A percentile compares a stretch with the other conserved stretches of the same genome.
phyloP scores from a whole-genome alignment of 2,329 filamentous ascomycete genomes.

The Ustilaginoidea virens region DNA sequence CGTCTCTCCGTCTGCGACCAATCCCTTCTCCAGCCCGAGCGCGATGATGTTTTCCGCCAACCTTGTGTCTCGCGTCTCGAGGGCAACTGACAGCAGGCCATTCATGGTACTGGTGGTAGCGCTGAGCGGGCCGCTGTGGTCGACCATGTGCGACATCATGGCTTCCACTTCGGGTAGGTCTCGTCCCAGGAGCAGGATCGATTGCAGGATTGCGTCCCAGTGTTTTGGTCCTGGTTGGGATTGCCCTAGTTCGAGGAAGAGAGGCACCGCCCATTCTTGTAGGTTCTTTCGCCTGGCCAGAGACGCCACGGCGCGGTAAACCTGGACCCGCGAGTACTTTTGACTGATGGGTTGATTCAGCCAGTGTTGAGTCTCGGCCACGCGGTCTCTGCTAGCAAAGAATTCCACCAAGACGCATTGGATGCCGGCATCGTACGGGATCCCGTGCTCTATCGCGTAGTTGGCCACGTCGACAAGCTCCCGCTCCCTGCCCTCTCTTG shows the following conservation, averaged over 20 bases:
- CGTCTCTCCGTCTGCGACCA: slow-evolving; percentile 54
- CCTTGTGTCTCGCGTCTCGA: slow-evolving; percentile 52
- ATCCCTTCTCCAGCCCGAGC: slow-evolving; percentile 47
- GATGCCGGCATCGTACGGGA: slow-evolving; percentile 28
- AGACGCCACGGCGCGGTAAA: slow-evolving; percentile 16
- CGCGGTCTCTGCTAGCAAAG: slow-evolving; percentile 41
- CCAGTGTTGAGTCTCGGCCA: slow-evolving; percentile 51
- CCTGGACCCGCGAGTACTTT: slow-evolving; percentile 7
- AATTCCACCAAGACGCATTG: slow-evolving; percentile 44
- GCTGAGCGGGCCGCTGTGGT: slow-evolving; percentile 31
- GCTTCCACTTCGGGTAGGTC: slow-evolving; percentile 32
- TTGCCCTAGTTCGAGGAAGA: slow-evolving; percentile 39
- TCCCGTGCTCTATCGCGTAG: slow-evolving; percentile 30
- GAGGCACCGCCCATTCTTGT: slow-evolving; percentile 42
- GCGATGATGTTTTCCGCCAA: slow-evolving; percentile 59
- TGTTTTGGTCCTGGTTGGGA: slow-evolving; percentile 32
- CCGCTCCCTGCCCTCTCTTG: slow-evolving; percentile 38
- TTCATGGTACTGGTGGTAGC: slow-evolving; percentile 66
- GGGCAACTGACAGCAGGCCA: slow-evolving; percentile 55
- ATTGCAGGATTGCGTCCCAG: slow-evolving; percentile 63
- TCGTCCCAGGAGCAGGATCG: slow-evolving; percentile 52
- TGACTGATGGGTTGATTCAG: slow-evolving; percentile 39
- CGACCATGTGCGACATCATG: slow-evolving; percentile 60
- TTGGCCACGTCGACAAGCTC: slow-evolving; percentile 41
- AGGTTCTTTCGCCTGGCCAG: slow-evolving; percentile 46